Evolutionary conservation across 176 grass and related monocot species (phyloP).

Genomic region (Olyra latifolia): DNA sequence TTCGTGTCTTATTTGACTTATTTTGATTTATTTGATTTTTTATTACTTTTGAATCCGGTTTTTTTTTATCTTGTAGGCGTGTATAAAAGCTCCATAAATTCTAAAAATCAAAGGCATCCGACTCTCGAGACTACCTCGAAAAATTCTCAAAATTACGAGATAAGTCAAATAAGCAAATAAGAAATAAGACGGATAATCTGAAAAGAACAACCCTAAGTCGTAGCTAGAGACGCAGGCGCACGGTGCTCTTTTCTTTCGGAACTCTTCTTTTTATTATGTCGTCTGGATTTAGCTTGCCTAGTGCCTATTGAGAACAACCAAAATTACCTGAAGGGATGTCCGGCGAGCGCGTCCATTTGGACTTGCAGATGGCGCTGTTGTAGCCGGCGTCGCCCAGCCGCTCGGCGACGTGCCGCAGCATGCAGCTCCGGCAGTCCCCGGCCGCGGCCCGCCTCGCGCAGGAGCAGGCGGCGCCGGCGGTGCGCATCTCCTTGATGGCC

Average conservation of each 20-base stretch:
- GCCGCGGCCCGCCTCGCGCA: conserved; percentile 44
- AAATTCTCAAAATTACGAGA: too few relatives aligned
- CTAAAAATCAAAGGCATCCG: too few relatives aligned
- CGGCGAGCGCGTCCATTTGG: conserved; percentile 75
- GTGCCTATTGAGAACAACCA: neutral
- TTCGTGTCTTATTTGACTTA: too few relatives aligned
- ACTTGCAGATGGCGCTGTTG: conserved; percentile 79
- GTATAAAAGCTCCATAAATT: too few relatives aligned
- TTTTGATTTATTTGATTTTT: too few relatives aligned
- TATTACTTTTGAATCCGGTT: too few relatives aligned
- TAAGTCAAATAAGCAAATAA: too few relatives aligned
- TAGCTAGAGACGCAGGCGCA: neutral
- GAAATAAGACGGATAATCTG: too few relatives aligned
- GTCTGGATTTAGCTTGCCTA: neutral
- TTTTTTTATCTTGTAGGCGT: too few relatives aligned
- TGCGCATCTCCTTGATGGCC: conserved; percentile 47
- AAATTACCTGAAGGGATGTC: conserved; percentile 77
- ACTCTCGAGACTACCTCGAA: too few relatives aligned
- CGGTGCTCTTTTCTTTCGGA: neutral
- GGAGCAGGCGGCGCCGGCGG: conserved; percentile 38
- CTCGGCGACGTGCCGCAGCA: conserved; percentile 46
- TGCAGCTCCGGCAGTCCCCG: conserved; percentile 64
- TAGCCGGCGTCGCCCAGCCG: conserved; percentile 62
- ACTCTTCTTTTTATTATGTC: neutral
- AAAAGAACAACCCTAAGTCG: too few relatives aligned